phyloP scores from a whole-genome alignment of 192 early-diverging fungal species.

The Umbelopsis sp. region DNA sequence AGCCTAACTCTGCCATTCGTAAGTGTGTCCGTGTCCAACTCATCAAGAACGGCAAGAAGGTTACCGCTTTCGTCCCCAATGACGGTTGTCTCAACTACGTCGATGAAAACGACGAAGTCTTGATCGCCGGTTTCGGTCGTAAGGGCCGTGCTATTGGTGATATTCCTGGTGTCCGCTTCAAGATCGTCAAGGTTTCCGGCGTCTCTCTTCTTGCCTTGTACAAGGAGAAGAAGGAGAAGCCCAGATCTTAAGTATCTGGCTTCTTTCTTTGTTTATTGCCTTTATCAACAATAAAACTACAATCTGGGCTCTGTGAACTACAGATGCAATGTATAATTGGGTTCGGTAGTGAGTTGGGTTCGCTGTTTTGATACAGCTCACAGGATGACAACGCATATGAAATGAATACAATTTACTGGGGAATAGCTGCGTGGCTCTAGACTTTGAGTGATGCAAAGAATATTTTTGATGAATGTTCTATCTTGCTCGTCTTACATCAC shows the following conservation, averaged over 20 bases:
- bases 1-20: conserved; percentile 99
- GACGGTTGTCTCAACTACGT: conserved; percentile 99
- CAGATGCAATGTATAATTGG: not conserved
- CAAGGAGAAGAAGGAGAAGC: conserved; percentile 99
- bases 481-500: too few species aligned
- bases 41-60: conserved; percentile 99
- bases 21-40: conserved; percentile 99
- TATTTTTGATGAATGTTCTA: too few species aligned
- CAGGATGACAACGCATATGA: not conserved
- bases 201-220: conserved; percentile 98
- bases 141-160: conserved; percentile 98
- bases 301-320: conserved; percentile 10
- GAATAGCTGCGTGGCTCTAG: too few species aligned
- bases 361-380: too few species aligned
- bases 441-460: too few species aligned
- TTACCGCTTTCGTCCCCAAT: conserved; percentile 99
- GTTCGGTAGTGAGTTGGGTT: not conserved
- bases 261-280: conserved; percentile 9
- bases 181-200: conserved; percentile 99
- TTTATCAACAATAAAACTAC: conserved; percentile 19
- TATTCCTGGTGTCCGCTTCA: conserved; percentile 99
- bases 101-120: conserved; percentile 99
- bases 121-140: conserved; percentile 99
- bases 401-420: too few species aligned
- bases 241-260: conserved; percentile 72